Conservation (phyloP, 169 alveolate genomes). For the Plasmodium vivax region DNA sequence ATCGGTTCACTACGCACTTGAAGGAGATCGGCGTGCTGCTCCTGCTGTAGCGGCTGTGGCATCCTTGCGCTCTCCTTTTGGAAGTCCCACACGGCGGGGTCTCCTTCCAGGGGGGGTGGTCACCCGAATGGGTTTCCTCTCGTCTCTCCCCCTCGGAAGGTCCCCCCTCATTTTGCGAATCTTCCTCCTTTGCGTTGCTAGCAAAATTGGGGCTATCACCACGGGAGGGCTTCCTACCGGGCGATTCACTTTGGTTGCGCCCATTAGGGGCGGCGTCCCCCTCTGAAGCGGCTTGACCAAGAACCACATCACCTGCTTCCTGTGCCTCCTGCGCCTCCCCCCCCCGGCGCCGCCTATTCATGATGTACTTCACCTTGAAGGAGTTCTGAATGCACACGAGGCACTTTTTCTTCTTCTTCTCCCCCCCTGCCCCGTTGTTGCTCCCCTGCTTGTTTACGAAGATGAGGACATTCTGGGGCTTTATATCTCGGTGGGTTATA, state of each 20-base stretch:
- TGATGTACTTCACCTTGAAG: conserved; percentile 8
- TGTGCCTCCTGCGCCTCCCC: neutral
- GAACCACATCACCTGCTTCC: neutral
- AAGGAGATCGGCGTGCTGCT: neutral
- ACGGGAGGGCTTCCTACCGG: neutral
- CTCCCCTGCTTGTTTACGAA: conserved; percentile 20
- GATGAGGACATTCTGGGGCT: conserved; percentile 98
- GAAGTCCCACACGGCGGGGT: neutral
- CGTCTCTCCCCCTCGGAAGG: neutral
- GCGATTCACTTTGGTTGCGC: neutral
- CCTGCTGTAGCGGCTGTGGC: neutral
- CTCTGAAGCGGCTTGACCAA: neutral
- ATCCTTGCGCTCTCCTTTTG: neutral
- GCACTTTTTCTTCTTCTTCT: conserved; percentile 3
- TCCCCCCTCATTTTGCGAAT: neutral
- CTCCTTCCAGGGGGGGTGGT: neutral
- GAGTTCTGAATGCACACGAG: conserved; percentile 44
- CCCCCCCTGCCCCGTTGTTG: neutral
- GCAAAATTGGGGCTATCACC: neutral
- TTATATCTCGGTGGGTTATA: conserved; percentile 98
- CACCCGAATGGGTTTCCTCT: neutral
- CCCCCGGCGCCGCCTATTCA: neutral
- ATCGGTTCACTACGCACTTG: neutral
- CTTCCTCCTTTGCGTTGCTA: neutral
- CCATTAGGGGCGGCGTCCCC: neutral